Percentiles rank a stretch among this genome's conserved stretches.
Evolutionary conservation across 345 rosid species (phyloP).

Genomic region (Punica granatum): DNA sequence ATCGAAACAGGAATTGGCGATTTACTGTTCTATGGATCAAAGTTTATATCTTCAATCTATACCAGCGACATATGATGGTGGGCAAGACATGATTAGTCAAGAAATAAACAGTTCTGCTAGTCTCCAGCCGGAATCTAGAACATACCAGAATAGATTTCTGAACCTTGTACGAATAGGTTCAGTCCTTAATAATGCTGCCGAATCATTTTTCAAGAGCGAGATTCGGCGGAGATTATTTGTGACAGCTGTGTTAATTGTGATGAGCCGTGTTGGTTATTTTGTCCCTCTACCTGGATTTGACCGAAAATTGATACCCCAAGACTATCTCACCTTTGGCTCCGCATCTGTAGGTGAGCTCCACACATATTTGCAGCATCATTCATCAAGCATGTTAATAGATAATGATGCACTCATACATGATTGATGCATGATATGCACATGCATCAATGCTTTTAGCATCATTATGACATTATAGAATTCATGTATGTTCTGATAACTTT

Average conservation of each 20-base stretch:
- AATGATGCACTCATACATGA: neutral
- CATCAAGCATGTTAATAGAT: neutral
- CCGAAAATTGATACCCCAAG: slow-evolving; percentile 76
- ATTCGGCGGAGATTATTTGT: slow-evolving; percentile 78
- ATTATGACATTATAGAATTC: neutral
- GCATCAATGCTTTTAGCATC: neutral
- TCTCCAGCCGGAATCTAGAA: slow-evolving; percentile 29
- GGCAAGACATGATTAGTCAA: slow-evolving; percentile 11
- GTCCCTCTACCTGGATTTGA: slow-evolving; percentile 91
- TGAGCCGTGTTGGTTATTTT: slow-evolving; percentile 84
- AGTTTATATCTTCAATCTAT: slow-evolving; percentile 23
- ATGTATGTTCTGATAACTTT: neutral
- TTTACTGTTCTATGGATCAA: slow-evolving; percentile 10
- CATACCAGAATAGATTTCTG: slow-evolving; percentile 69
- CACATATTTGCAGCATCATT: neutral
- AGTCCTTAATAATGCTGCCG: slow-evolving; percentile 62
- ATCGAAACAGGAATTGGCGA: slow-evolving; percentile 20
- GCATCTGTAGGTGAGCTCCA: slow-evolving; percentile 75
- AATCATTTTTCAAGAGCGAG: slow-evolving; percentile 87
- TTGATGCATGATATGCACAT: neutral
- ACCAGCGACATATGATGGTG: slow-evolving; percentile 28
- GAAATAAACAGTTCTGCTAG: slow-evolving; percentile 19
- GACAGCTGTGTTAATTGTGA: slow-evolving; percentile 54
- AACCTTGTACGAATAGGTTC: slow-evolving; percentile 62
- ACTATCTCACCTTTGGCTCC: slow-evolving; percentile 82